Percentiles rank a stretch among this genome's conserved stretches.
phyloP scores from a whole-genome alignment of 2,329 filamentous ascomycete genomes.

The Fusarium sp. region DNA sequence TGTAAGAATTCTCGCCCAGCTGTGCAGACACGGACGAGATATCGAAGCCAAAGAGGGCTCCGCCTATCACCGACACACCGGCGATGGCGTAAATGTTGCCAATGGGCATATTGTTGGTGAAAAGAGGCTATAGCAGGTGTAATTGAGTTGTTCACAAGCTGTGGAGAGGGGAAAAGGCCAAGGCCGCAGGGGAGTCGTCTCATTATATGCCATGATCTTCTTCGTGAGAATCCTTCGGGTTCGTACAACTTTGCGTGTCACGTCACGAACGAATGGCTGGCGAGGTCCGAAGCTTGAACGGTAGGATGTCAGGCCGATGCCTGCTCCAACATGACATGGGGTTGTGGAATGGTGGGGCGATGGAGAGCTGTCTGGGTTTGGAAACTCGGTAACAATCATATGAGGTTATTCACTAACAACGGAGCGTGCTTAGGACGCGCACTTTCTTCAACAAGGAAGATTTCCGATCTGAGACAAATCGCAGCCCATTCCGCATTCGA shows the following conservation, averaged over 20 bases:
- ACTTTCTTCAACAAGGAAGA: no score
- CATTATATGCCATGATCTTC: slow-evolving; percentile 21
- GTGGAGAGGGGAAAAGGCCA: not conserved
- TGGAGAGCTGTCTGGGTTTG: slow-evolving; percentile 3
- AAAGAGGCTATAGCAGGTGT: not conserved
- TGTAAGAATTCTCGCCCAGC: slow-evolving; percentile 54
- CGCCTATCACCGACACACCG: slow-evolving; percentile 43
- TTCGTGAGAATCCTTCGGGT: slow-evolving; percentile 5
- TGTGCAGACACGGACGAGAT: slow-evolving; percentile 47
- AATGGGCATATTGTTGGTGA: slow-evolving; percentile 32
- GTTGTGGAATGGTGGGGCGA: slow-evolving; percentile 28
- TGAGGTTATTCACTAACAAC: slow-evolving; percentile 10
- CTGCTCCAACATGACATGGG: not conserved
- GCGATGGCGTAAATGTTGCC: slow-evolving; percentile 48
- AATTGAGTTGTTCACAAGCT: not conserved
- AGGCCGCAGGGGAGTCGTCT: not conserved
- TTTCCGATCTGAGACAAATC: not conserved
- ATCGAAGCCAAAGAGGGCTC: slow-evolving; percentile 47
- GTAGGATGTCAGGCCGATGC: slow-evolving; percentile 5
- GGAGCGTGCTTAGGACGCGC: no score
- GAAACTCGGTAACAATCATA: slow-evolving; percentile 8
- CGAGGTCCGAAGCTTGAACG: slow-evolving; percentile 5
- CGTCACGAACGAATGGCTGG: slow-evolving; percentile 13
- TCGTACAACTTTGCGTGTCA: not conserved
- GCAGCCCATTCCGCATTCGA: not conserved